Conservation (phyloP, 192 early-diverging fungal genomes). For the Helicostylum pulchrum region DNA sequence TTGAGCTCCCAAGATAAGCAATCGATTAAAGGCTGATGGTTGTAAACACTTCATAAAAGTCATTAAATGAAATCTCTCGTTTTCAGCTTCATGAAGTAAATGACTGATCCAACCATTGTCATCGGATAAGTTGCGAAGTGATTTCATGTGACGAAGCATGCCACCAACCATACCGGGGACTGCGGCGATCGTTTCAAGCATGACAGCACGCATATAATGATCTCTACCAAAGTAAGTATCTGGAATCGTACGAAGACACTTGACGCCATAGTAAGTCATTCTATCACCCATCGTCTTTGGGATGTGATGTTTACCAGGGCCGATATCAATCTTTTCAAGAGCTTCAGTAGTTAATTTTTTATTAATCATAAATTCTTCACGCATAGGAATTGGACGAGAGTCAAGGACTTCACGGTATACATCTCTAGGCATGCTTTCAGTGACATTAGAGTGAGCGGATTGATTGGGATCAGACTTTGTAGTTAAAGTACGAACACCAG, state of each 20-base stretch:
- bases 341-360: slow-evolving; percentile 48
- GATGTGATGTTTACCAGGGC: slow-evolving; percentile 57
- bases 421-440: slow-evolving; percentile 22
- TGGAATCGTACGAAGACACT: slow-evolving; percentile 56
- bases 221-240: slow-evolving; percentile 74
- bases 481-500: too few relatives aligned
- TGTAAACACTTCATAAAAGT: slow-evolving; percentile 76
- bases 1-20: slow-evolving; percentile 72
- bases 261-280: slow-evolving; percentile 64
- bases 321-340: slow-evolving; percentile 62
- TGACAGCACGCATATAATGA: slow-evolving; percentile 75
- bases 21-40: slow-evolving; percentile 59
- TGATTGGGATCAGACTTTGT: too few relatives aligned
- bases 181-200: slow-evolving; percentile 73
- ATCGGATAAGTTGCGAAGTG: slow-evolving; percentile 69
- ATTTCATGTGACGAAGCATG: slow-evolving; percentile 73
- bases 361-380: slow-evolving; percentile 55
- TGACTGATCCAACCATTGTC: slow-evolving; percentile 92
- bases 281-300: slow-evolving; percentile 55
- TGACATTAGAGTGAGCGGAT: too few relatives aligned
- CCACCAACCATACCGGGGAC: slow-evolving; percentile 91
- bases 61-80: slow-evolving; percentile 65
- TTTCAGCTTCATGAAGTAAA: slow-evolving; percentile 89
- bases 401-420: slow-evolving; percentile 27
- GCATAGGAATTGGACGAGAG: slow-evolving; percentile 52